Base-by-base conservation (phyloP, 139 green algal species). In the Picochlorum sp. region DNA sequence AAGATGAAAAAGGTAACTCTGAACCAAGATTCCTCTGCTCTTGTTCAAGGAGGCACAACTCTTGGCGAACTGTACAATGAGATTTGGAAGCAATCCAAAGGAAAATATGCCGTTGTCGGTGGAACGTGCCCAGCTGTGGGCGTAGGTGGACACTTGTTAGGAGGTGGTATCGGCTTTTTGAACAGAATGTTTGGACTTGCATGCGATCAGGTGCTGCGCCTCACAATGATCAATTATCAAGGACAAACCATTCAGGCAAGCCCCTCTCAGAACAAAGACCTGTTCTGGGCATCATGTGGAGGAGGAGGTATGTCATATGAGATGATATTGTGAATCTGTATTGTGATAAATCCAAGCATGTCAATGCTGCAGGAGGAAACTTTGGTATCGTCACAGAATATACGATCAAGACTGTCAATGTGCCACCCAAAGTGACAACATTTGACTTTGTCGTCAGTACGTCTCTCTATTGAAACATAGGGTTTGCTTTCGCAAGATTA, bases 361-460 rank as follows among this genome's bases (percentile, higher is more conserved):
- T 26, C 8, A 9, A 14, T 7, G 11, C 34, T 41, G 34, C 34
- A 41, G 34, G 47, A 18, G 51, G 51, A 18, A 59, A 59, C 23
- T 59, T 59, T 59, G 51, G 51, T 21, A 59, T 59, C 6, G 51
- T 59, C n/a, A 34, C 23, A 0, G 51, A 59, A 0, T 59, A 59
- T 0, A 59, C 51, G 0, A 30, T 59, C 15, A 59, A 59, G 23
- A 38, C 23, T 38, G 20, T 21, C 21, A 38, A 30, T 28, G 13
- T 59, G n/a, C 51, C 51, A 30, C 13, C n/a, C 2, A 59, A 41
- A 59, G 51, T 59, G 51, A 59, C 51, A 18, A 30, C 21, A 6
- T 38, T 56, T 56, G 18, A 56, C 2, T 56, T 56, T 21, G 11
- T 8, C 8, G 49, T 56, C n/a, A 21, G n/a, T 56, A 56, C 18